Evolutionary conservation across 306 rosid species (phyloP).

Genomic region (Luffa aegyptiaca): DNA sequence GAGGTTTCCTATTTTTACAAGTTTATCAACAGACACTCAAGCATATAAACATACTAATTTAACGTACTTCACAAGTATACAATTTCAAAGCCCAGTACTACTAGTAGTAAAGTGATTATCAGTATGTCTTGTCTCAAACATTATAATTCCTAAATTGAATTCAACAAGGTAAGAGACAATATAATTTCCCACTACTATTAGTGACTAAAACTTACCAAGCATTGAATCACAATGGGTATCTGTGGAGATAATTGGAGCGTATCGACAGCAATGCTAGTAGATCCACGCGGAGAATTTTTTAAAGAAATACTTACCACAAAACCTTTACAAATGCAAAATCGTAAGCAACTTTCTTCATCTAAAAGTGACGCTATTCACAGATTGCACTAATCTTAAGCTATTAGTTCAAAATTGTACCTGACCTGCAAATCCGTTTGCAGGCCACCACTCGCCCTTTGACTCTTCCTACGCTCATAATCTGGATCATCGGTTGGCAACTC

Average conservation of each 20-base stretch:
- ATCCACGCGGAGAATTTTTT: background rate
- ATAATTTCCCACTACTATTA: background rate
- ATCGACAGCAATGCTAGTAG: background rate
- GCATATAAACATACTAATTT: background rate
- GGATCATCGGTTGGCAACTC: conserved; percentile 86
- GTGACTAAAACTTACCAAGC: conserved; percentile 1
- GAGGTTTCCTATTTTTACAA: background rate
- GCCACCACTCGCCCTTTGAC: conserved; percentile 27
- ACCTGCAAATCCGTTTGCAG: conserved; percentile 26
- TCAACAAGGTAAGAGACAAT: background rate
- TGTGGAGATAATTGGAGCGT: background rate
- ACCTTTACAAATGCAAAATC: conserved; percentile 9
- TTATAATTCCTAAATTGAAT: background rate
- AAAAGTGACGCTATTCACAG: conserved; percentile 27
- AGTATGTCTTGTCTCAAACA: background rate
- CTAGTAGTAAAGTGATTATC: background rate
- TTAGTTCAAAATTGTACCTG: conserved; percentile 28
- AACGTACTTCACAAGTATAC: background rate
- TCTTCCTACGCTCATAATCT: conserved; percentile 62
- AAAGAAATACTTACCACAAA: background rate
- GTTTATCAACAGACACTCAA: background rate
- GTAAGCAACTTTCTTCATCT: conserved; percentile 7
- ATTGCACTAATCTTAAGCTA: conserved; percentile 27
- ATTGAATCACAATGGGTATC: background rate
- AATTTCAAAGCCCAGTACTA: background rate